phyloP scores from a whole-genome alignment of 2,329 filamentous ascomycete species.

The Hymenoscyphus salicellus region DNA sequence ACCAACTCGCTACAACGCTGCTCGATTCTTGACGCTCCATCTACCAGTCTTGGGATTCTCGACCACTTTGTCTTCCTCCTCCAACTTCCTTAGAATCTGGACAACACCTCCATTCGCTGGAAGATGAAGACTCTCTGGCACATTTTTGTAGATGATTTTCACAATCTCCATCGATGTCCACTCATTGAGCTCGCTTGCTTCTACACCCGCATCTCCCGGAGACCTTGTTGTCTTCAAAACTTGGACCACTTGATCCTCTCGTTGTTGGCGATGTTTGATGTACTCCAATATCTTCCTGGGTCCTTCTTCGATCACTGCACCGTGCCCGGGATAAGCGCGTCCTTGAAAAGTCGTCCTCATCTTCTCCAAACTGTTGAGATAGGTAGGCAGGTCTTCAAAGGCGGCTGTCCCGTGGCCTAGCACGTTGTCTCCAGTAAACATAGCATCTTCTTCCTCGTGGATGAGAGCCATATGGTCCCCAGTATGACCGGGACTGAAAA shows the following conservation, averaged over 20 bases:
- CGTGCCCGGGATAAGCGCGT: conserved; percentile 83
- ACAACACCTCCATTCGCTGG: conserved; percentile 74
- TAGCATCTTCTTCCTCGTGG: conserved; percentile 71
- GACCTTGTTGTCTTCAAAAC: conserved; percentile 50
- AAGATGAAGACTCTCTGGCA: conserved; percentile 70
- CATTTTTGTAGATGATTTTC: conserved; percentile 78
- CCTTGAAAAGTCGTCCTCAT: conserved; percentile 67
- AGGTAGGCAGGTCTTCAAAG: conserved; percentile 71
- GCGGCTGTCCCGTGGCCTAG: conserved; percentile 83
- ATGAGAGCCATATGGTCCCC: conserved; percentile 78
- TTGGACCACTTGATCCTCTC: conserved; percentile 74
- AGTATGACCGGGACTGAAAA: conserved; percentile 72
- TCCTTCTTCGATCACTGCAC: conserved; percentile 71
- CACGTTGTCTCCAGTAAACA: conserved; percentile 89
- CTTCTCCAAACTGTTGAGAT: conserved; percentile 64
- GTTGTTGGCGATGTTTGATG: conserved; percentile 72
- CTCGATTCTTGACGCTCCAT: conserved; percentile 46
- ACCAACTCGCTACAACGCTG: conserved; percentile 38
- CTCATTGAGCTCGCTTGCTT: conserved; percentile 33
- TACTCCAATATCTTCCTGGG: conserved; percentile 74
- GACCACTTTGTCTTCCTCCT: conserved; percentile 66
- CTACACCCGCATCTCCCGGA: conserved; percentile 27
- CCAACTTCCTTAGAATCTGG: conserved; percentile 77
- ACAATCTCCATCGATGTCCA: conserved; percentile 81
- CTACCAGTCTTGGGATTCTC: conserved; percentile 38